Percentiles rank a stretch among this genome's conserved stretches.
phyloP scores from a whole-genome alignment of 805 yeast genomes.

The Grigorovia jiainica region DNA sequence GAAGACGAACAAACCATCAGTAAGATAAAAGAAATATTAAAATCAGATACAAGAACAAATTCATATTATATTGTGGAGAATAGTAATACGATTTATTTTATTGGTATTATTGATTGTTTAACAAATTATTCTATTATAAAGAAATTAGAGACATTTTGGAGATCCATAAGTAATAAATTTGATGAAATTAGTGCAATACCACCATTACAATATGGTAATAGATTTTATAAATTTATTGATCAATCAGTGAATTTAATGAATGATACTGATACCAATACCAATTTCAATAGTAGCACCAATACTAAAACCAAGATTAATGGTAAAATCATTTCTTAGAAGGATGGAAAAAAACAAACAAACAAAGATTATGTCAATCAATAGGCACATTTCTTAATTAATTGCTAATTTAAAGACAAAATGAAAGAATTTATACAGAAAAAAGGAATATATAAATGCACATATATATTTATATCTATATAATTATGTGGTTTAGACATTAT shows the following conservation, averaged over 20 bases:
- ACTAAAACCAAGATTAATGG: slow-evolving; percentile 10
- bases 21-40: background rate
- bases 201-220: slow-evolving; percentile 76
- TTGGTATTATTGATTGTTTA: slow-evolving; percentile 90
- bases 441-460: no score
- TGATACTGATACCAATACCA: slow-evolving; percentile 16
- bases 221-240: slow-evolving; percentile 65
- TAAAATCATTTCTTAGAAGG: no score
- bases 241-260: slow-evolving; percentile 23
- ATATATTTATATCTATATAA: no score
- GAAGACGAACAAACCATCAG: slow-evolving; percentile 33
- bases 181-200: slow-evolving; percentile 80
- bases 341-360: background rate
- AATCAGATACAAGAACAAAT: slow-evolving; percentile 35
- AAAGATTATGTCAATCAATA: no score
- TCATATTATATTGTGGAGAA: slow-evolving; percentile 52
- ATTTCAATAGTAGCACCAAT: slow-evolving; percentile 19
- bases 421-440: no score
- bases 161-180: slow-evolving; percentile 59
- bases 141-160: slow-evolving; percentile 74
- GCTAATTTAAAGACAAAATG: no score
- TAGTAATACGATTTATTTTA: slow-evolving; percentile 62
- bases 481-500: no score
- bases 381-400: no score
- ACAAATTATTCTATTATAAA: slow-evolving; percentile 71